phyloP scores from a whole-genome alignment of 2,329 filamentous ascomycete genomes.

The Ophiocordyceps camponoti-saundersi region DNA sequence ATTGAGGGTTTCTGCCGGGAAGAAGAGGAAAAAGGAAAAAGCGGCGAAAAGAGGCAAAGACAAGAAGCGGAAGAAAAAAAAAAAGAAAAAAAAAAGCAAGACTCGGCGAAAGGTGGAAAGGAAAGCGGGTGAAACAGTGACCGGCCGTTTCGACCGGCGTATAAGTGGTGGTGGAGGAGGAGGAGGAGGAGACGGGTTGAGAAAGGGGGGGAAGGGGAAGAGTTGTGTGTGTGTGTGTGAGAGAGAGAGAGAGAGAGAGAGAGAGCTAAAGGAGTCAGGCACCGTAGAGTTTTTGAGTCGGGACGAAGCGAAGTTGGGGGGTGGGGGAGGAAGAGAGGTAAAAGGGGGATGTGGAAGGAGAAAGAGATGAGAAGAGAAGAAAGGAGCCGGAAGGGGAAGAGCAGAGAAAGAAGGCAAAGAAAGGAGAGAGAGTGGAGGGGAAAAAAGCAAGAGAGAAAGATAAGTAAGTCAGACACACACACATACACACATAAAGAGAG shows the following conservation, averaged over 20 bases:
- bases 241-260: too few relatives aligned
- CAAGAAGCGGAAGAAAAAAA: too few relatives aligned
- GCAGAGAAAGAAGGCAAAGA: neutral
- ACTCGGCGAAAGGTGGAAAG: neutral
- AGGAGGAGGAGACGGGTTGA: neutral
- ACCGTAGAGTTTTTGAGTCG: neutral
- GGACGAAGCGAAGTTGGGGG: neutral
- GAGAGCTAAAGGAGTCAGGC: neutral
- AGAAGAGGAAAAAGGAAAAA: constrained; percentile 1
- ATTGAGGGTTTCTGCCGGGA: neutral
- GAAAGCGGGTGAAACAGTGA: neutral
- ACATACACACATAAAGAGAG: neutral
- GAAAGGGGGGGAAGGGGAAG: neutral
- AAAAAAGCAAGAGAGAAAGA: neutral
- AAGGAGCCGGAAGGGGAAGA: neutral
- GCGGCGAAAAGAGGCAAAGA: neutral
- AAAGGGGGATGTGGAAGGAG: neutral
- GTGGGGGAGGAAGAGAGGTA: neutral
- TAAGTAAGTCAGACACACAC: neutral
- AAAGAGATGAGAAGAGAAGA: neutral
- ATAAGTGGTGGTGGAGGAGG: constrained; percentile 2
- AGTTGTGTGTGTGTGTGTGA: neutral
- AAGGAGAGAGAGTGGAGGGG: neutral
- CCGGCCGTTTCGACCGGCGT: constrained; percentile 1
- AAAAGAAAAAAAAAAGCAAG: neutral